Evolutionary conservation across 73 alveolate species (phyloP).

Genomic region (Breviolum minutum): DNA sequence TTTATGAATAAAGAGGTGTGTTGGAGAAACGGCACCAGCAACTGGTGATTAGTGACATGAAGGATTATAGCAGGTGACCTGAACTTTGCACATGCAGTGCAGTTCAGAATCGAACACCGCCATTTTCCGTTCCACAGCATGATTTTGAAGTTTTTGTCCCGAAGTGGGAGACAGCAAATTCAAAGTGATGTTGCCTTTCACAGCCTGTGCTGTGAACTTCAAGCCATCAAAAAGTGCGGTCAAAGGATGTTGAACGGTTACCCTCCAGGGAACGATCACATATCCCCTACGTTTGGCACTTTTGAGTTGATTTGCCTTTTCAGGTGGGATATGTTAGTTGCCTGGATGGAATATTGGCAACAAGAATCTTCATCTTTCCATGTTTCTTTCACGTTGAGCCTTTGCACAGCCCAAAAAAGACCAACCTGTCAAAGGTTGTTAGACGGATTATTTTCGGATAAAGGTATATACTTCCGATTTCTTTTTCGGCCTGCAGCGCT

Average conservation of each 20-base stretch:
- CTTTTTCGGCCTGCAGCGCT: too few relatives aligned
- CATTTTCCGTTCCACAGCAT: not conserved
- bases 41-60: not conserved
- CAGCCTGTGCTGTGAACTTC: constrained; percentile 34
- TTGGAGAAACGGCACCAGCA: not conserved
- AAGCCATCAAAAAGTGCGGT: not conserved
- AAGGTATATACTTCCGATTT: too few relatives aligned
- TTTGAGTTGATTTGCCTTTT: too few relatives aligned
- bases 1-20: not conserved
- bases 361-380: too few relatives aligned
- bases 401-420: too few relatives aligned
- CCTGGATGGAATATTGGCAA: too few relatives aligned
- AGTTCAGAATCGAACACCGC: not conserved
- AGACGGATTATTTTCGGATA: too few relatives aligned
- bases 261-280: too few relatives aligned
- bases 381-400: too few relatives aligned
- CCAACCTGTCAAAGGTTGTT: too few relatives aligned
- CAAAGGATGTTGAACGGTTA: not conserved
- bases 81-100: constrained; percentile 14
- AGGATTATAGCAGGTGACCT: not conserved
- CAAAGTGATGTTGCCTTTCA: not conserved
- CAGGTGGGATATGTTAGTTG: too few relatives aligned
- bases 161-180: not conserved
- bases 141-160: not conserved
- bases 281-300: too few relatives aligned